A percentile compares a stretch with the other conserved stretches of the same genome.
phyloP scores from a whole-genome alignment of 371 early-diverging fungal species.

The Fennellomyces sp. region DNA sequence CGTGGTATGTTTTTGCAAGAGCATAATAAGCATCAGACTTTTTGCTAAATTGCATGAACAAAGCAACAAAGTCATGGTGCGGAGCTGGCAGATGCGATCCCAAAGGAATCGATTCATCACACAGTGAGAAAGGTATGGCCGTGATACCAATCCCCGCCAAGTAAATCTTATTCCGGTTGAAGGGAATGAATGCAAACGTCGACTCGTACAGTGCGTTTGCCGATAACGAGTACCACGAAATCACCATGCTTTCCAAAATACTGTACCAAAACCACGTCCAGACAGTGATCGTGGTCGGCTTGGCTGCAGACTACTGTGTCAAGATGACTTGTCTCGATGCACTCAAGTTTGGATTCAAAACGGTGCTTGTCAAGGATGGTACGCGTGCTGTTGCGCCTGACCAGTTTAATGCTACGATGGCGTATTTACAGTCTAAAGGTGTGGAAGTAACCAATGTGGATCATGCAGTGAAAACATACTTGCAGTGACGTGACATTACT shows the following conservation, averaged over 20 bases:
- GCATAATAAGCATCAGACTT: too few relatives aligned
- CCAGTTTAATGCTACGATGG: slow-evolving; percentile 19
- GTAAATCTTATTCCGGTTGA: not conserved
- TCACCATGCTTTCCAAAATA: slow-evolving; percentile 35
- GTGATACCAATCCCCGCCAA: not conserved
- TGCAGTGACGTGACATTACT: not conserved
- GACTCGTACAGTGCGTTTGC: slow-evolving; percentile 53
- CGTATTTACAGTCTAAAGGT: slow-evolving; percentile 24
- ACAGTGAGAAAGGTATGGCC: slow-evolving; percentile 28
- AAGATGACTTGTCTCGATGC: slow-evolving; percentile 46
- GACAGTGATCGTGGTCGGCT: slow-evolving; percentile 32
- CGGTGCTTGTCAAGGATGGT: slow-evolving; percentile 33
- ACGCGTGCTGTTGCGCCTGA: slow-evolving; percentile 29
- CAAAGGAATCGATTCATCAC: slow-evolving; percentile 15
- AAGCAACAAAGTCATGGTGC: slow-evolving; percentile 38
- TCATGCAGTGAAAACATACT: not conserved
- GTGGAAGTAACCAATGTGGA: slow-evolving; percentile 16
- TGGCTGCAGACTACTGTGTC: slow-evolving; percentile 49
- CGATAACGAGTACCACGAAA: slow-evolving; percentile 41
- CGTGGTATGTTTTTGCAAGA: slow-evolving; percentile 36
- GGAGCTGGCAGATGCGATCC: slow-evolving; percentile 14
- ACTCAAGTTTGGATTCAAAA: slow-evolving; percentile 49
- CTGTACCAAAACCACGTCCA: slow-evolving; percentile 36
- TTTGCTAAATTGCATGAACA: not conserved
- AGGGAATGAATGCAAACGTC: slow-evolving; percentile 34